Percentiles rank a stretch among this genome's conserved stretches.
These are phyloP conservation scores for Agaricus bisporus DNA, from an alignment of 768 basidiomycete genomes.

Conservation along the genomic window DNA sequence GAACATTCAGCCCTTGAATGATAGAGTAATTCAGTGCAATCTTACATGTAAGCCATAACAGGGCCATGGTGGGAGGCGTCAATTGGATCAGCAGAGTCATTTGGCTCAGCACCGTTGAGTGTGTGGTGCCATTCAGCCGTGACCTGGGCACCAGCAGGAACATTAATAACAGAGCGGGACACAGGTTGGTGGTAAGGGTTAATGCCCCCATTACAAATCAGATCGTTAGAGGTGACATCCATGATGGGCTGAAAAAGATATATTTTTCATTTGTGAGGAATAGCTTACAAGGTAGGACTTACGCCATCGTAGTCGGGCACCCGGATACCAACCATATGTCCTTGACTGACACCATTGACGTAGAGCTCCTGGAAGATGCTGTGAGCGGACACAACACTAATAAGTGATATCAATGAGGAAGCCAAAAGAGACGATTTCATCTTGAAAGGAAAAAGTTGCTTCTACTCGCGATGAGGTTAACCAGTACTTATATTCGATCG, in stretches of 20 bases:
- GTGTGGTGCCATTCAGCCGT: slow-evolving; percentile 49
- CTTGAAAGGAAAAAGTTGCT: background rate
- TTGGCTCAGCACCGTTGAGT: slow-evolving; percentile 32
- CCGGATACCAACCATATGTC: slow-evolving; percentile 35
- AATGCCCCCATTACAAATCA: slow-evolving; percentile 9
- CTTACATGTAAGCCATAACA: slow-evolving; percentile 43
- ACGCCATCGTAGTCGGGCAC: slow-evolving; percentile 40
- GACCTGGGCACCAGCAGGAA: slow-evolving; percentile 22
- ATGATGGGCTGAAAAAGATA: slow-evolving; percentile 5
- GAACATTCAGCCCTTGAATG: background rate
- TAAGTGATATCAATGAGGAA: slow-evolving; percentile 23
- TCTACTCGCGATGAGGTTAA: background rate
- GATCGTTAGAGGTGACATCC: slow-evolving; percentile 7
- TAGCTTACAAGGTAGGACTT: slow-evolving; percentile 4
- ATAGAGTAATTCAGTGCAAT: background rate
- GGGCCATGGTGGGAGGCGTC: slow-evolving; percentile 49
- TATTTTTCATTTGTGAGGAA: background rate
- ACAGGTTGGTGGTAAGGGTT: slow-evolving; percentile 16
- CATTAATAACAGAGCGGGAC: slow-evolving; percentile 22
- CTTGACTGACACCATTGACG: slow-evolving; percentile 45
- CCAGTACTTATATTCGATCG: background rate
- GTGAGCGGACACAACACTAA: slow-evolving; percentile 35
- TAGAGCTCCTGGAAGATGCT: slow-evolving; percentile 51
- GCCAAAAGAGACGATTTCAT: slow-evolving; percentile 22
- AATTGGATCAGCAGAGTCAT: slow-evolving; percentile 39